Percentiles rank a stretch among this genome's conserved stretches.
Conservation (phyloP, 1,284 basidiomycete genomes). For the Coniferiporia weirii region DNA sequence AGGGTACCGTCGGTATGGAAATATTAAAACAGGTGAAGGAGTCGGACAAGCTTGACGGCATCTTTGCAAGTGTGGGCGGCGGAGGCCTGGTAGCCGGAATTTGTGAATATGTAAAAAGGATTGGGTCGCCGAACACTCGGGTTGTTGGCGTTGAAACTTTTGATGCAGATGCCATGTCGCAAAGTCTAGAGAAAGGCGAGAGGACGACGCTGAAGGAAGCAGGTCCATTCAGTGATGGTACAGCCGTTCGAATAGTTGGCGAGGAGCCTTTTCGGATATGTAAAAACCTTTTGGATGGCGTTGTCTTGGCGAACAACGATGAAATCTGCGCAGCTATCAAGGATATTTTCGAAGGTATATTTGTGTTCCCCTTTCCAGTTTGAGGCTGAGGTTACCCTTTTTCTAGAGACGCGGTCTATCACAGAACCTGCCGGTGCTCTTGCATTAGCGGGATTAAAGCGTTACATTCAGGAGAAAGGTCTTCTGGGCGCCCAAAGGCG, state of each 20-base stretch:
- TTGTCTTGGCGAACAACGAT: constrained; percentile 89
- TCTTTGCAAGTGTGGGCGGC: constrained; percentile 91
- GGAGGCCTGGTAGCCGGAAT: constrained; percentile 91
- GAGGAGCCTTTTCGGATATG: constrained; percentile 95
- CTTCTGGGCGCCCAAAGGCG: constrained; percentile 79
- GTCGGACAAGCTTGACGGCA: constrained; percentile 72
- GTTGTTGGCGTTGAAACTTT: constrained; percentile 93
- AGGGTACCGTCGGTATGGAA: constrained; percentile 94
- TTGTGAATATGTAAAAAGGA: constrained; percentile 88
- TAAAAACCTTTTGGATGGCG: constrained; percentile 76
- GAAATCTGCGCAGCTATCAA: constrained; percentile 99
- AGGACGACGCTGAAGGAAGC: constrained; percentile 85
- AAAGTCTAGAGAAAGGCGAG: constrained; percentile 73
- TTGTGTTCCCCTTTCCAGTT: constrained; percentile 4
- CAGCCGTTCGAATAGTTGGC: constrained; percentile 95
- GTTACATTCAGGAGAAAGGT: constrained; percentile 78
- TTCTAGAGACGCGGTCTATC: constrained; percentile 83
- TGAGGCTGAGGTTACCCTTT: constrained; percentile 6
- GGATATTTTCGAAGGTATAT: constrained; percentile 92
- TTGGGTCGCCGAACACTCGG: constrained; percentile 80
- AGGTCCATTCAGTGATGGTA: constrained; percentile 97
- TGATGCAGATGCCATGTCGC: constrained; percentile 91
- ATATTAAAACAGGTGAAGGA: constrained; percentile 83
- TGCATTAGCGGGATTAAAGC: constrained; percentile 88
- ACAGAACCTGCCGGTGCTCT: constrained; percentile 98